phyloP scores from a whole-genome alignment of 805 yeast genomes.

The Groenewaldozyma tartarivorans region DNA sequence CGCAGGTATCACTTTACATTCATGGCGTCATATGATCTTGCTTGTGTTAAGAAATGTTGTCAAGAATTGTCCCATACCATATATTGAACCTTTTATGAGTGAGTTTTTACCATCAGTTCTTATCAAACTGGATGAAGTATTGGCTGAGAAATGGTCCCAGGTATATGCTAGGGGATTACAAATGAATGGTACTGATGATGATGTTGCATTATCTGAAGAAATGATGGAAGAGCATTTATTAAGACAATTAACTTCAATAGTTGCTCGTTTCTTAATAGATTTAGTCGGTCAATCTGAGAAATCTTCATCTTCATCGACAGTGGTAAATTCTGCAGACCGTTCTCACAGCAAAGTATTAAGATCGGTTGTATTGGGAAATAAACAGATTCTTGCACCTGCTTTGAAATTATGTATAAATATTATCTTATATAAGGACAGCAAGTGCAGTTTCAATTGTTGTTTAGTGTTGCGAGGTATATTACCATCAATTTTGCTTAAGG shows the following conservation, averaged over 20 bases:
- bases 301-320: constrained; percentile 20
- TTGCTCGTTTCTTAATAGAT: constrained; percentile 78
- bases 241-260: constrained; percentile 87
- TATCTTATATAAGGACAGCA: constrained; percentile 75
- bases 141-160: constrained; percentile 67
- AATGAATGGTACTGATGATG: constrained; percentile 47
- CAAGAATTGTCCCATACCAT: constrained; percentile 74
- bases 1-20: constrained; percentile 83
- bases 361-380: constrained; percentile 52
- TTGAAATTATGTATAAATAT: constrained; percentile 66
- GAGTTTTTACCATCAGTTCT: constrained; percentile 73
- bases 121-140: constrained; percentile 59
- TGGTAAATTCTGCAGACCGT: constrained; percentile 17
- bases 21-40: constrained; percentile 95
- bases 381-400: constrained; percentile 66
- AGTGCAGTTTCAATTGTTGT: constrained; percentile 87
- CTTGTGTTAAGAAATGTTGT: constrained; percentile 79
- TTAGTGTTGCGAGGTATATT: constrained; percentile 67
- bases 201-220: constrained; percentile 85
- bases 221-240: constrained; percentile 96
- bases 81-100: constrained; percentile 58
- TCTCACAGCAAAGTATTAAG: constrained; percentile 53
- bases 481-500: constrained; percentile 55
- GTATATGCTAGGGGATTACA: constrained; percentile 41
- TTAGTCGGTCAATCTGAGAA: constrained; percentile 58